These are phyloP conservation scores for Entomortierella parvispora DNA, from an alignment of 192 early-diverging fungal species.

Conservation along the genomic window DNA sequence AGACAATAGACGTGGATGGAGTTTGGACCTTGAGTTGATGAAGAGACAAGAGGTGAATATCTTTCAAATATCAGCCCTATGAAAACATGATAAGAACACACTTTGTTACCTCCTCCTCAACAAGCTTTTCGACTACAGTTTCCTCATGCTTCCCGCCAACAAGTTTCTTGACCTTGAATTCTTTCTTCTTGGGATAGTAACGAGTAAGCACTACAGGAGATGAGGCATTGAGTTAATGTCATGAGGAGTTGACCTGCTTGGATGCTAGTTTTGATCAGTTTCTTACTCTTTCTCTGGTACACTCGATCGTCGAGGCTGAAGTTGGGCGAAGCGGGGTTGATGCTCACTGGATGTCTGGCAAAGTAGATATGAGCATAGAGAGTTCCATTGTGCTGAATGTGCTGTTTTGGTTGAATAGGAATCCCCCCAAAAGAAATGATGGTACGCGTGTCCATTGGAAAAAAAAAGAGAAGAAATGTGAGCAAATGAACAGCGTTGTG, in stretches of 20 bases:
- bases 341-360: slow-evolving; percentile 41
- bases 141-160: slow-evolving; percentile 46
- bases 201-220: slow-evolving; percentile 60
- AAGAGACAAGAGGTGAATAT: background rate
- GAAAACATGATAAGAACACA: background rate
- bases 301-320: slow-evolving; percentile 57
- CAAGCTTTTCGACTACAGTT: slow-evolving; percentile 15
- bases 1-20: slow-evolving; percentile 59
- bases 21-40: background rate
- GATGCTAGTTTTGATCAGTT: background rate
- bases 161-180: slow-evolving; percentile 65
- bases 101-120: slow-evolving; percentile 23
- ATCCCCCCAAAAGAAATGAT: background rate
- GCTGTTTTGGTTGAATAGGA: slow-evolving; percentile 32
- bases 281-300: slow-evolving; percentile 62
- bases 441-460: background rate
- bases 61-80: background rate
- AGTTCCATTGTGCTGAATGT: slow-evolving; percentile 66
- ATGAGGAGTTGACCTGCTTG: background rate
- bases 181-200: slow-evolving; percentile 56
- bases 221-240: slow-evolving; percentile 7
- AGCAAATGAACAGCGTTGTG: background rate
- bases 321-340: slow-evolving; percentile 57
- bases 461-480: background rate
- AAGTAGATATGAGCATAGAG: slow-evolving; percentile 72